Base-by-base conservation (phyloP, 2,329 filamentous ascomycete species). In the Colletotrichum plurivorum region DNA sequence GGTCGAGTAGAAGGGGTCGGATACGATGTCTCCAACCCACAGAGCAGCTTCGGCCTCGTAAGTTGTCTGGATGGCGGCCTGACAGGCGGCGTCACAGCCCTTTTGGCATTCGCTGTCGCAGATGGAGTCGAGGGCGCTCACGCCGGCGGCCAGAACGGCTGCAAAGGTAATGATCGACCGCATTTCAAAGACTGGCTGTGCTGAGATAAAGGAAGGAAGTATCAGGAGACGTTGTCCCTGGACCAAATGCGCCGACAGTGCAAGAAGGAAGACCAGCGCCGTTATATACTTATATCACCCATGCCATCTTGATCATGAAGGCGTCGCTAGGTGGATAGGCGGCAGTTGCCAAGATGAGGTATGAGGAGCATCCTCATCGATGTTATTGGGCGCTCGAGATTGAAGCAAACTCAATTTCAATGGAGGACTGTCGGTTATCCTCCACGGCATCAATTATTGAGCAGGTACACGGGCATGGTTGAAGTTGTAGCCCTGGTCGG, bases 11-110 rank as follows among this genome's bases (percentile, higher is more conserved):
- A 63, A 57, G 10, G 61, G 43, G 25, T 63, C 61, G 20, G 52
- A 63, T n/a, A 57, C 45, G 20, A 63, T 57, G 52, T 63, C 61
- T 12, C 41, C 43, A 15, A 57, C 61, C 61, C 61, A 63, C 8
- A 63, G 52, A 8, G 52, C 52, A 0, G 61, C 41, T 41, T 63
- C 61, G 18, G 61, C 43, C 41, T 63, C 61, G 16, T 63, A 57
- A 5, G 61, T 63, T 15, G 52, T 63, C 16, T 63, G 61, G 27
- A 63, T 63, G 27, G 61, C 61, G 8, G 52, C 22, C 20, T 63
- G 61, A n/a, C 60, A 63, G 20, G 27, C 60, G 16, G 22, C 22
- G 25, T 63, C 51, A n/a, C 60, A 63, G 22, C 60, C 41, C n/a
- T 45, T 54, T 22, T 63, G 60, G 51, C 60, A 63, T 39, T 63